Conservation (phyloP, 257 asterid genomes). For the Rehmannia glutinosa region DNA sequence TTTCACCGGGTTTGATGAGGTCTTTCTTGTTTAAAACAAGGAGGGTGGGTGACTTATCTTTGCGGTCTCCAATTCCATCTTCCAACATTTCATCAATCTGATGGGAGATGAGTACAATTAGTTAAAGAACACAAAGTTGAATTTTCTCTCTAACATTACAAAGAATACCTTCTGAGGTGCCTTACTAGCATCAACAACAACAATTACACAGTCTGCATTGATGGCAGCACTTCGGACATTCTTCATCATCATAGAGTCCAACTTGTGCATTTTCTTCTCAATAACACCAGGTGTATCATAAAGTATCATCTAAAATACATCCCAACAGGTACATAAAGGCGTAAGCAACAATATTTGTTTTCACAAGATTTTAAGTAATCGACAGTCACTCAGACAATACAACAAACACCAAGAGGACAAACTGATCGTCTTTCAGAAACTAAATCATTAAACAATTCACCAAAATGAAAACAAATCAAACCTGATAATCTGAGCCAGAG, state of each 20-base stretch:
- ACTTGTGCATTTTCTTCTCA: constrained; percentile 94
- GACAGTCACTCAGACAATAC: neutral
- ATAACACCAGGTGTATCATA: constrained; percentile 98
- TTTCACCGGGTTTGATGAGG: constrained; percentile 95
- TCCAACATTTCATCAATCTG: constrained; percentile 88
- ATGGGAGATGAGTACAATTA: neutral
- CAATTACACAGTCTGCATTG: constrained; percentile 84
- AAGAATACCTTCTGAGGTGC: constrained; percentile 69
- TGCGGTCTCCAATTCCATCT: constrained; percentile 64
- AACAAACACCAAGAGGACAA: constrained; percentile 4
- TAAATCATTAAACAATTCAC: neutral
- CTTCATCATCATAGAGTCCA: constrained; percentile 96
- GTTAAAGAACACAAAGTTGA: constrained; percentile 1
- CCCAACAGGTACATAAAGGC: constrained; percentile 17
- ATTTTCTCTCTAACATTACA: neutral
- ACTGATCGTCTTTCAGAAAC: neutral
- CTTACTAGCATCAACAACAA: constrained; percentile 89
- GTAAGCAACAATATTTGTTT: neutral
- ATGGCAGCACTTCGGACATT: constrained; percentile 88
- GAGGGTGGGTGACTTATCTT: constrained; percentile 61
- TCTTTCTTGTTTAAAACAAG: constrained; percentile 93
- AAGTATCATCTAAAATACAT: constrained; percentile 76
- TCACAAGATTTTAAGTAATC: neutral
- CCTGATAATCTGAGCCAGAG: constrained; percentile 84
- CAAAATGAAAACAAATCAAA: constrained; percentile 18